Evolutionary conservation across 495 filamentous ascomycete genomes (phyloP).

Genomic region (Thermothielavioides terrestris): DNA sequence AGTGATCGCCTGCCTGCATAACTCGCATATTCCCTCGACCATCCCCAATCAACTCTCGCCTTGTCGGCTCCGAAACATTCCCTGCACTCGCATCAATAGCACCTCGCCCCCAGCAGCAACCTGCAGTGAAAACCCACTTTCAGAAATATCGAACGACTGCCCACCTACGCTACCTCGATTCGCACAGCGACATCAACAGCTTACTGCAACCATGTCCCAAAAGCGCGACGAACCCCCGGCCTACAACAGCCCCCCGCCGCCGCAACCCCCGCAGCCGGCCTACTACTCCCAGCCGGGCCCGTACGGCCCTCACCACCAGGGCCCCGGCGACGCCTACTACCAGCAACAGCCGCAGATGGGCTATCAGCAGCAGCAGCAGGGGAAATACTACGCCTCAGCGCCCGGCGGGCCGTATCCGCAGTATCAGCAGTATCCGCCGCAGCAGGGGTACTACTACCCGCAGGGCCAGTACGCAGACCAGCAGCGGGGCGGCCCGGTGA

Average conservation of each 20-base stretch:
- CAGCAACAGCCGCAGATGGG: constrained; percentile 34
- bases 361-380: constrained; percentile 29
- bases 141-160: no score
- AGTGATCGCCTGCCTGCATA: no score
- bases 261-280: constrained; percentile 5
- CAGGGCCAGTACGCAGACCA: constrained; percentile 5
- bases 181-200: no score
- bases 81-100: no score
- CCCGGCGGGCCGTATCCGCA: no score
- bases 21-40: no score
- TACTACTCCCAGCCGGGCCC: constrained; percentile 5
- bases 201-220: constrained; percentile 32
- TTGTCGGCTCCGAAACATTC: no score
- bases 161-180: no score
- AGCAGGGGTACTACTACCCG: constrained; percentile 16
- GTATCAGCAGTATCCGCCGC: constrained; percentile 19
- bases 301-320: constrained; percentile 15
- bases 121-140: no score
- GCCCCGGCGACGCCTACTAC: constrained; percentile 28
- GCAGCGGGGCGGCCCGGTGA: constrained; percentile 18
- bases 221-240: constrained; percentile 38
- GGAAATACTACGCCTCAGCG: constrained; percentile 6
- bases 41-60: no score
- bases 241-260: constrained; percentile 21
- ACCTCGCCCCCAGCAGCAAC: no score